Conservation (phyloP, 2,329 filamentous ascomycete species). For the Talaromyces verruculosus region DNA sequence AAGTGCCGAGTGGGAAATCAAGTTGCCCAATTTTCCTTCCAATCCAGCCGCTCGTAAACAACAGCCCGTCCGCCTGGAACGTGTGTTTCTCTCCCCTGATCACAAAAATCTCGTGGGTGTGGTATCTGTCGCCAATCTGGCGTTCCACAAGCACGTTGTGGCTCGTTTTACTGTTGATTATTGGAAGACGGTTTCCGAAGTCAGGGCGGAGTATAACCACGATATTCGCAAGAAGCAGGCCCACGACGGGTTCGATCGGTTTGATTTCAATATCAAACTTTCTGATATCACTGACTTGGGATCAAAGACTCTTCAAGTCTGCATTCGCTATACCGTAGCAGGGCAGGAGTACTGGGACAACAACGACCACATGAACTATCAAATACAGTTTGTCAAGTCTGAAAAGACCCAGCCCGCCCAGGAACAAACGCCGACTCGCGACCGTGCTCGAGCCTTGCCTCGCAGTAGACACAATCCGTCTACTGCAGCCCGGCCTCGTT, state of each 20-base stretch:
- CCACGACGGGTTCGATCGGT: slow-evolving; percentile 74
- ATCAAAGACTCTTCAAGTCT: slow-evolving; percentile 88
- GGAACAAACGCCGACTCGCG: slow-evolving; percentile 47
- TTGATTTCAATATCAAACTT: slow-evolving; percentile 91
- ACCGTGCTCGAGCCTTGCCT: slow-evolving; percentile 58
- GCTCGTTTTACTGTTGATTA: slow-evolving; percentile 95
- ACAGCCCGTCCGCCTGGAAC: slow-evolving; percentile 73
- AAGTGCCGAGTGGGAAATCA: slow-evolving; percentile 79
- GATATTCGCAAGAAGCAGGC: slow-evolving; percentile 68
- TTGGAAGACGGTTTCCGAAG: slow-evolving; percentile 98
- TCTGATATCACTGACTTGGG: slow-evolving; percentile 89
- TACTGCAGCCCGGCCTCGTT: slow-evolving; percentile 51
- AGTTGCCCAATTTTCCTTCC: slow-evolving; percentile 80
- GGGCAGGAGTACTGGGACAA: slow-evolving; percentile 95
- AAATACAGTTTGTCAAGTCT: slow-evolving; percentile 89
- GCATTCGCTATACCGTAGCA: slow-evolving; percentile 80
- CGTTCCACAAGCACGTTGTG: slow-evolving; percentile 85
- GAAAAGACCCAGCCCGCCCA: slow-evolving; percentile 55
- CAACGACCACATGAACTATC: slow-evolving; percentile 83
- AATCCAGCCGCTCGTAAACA: slow-evolving; percentile 55
- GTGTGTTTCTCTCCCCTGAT: slow-evolving; percentile 81
- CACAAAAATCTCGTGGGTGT: slow-evolving; percentile 83
- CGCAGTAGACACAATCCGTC: slow-evolving; percentile 62
- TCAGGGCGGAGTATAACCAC: slow-evolving; percentile 81
- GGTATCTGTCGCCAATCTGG: slow-evolving; percentile 80